Base-by-base conservation (phyloP, 257 asterid species). In the Leptodermis oblonga region DNA sequence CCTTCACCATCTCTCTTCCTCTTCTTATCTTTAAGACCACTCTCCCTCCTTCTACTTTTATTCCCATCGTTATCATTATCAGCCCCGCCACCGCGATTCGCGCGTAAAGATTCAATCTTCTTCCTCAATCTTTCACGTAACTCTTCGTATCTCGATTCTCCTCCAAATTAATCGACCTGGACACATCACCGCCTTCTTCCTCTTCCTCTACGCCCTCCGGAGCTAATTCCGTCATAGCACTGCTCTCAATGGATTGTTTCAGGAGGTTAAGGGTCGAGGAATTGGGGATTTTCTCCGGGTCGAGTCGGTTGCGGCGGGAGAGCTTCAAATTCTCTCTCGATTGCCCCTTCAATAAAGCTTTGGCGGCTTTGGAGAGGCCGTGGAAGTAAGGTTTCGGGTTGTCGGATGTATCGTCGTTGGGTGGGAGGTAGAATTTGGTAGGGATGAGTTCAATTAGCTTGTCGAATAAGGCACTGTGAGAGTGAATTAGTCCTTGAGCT, bases 291-390 rank as follows among this genome's bases (percentile, higher is more conserved):
- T 72, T 76, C 10, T 88, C 95, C 10, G 97, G 97, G 78, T 92
- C 96, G 73, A 86, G 94, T 65, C 97, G 96, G 23, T 88, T 46
- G 64, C 97, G 91, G 67, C 95, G 92, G 25, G 96, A 86, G 58
- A 81, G 76, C 79, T 87, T 90, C 30, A 86, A 72, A 46, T 92
- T 86, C 58, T 78, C 69, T n/a, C 64, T 83, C 6, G 97, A 69
- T 62, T 92, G 90, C 6, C 80, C 85, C 78, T 85, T 92, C 3
- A 81, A 33, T 10, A 92, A 87, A 28, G 96, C 96, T 81, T 84
- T 92, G 62, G 89, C 90, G 60, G 90, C 82, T 77, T 85, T 92
- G 56, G 90, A 83, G 23, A 92, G 93, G 33, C 98, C 97, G 71
- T 80, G 88, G 75, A 72, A 84, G 86, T 90, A 92, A 37, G 96